Base-by-base conservation (phyloP, 345 rosid species). In the Boechera retrofracta region DNA sequence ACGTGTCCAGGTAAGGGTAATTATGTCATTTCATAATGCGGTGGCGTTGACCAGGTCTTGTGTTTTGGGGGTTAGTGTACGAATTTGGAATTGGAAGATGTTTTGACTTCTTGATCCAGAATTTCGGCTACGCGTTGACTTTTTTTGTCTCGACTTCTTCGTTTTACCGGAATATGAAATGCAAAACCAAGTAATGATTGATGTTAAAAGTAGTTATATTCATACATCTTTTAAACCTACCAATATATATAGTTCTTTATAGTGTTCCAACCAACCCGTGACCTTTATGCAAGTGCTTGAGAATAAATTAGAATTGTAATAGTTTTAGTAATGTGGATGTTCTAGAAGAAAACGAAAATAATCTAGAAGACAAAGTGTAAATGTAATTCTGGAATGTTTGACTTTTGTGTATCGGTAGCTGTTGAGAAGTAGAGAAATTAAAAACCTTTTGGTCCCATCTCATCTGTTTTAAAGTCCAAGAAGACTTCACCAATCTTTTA, bases 111-210 rank as follows among this genome's bases (percentile, higher is more conserved):
- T 6, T 65, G 12, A 78, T 66, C 66, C 11, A 63, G 6, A 16
- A 7, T 11, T 77, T 54, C 53, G 76, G 42, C 56, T 49, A 42
- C 69, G 77, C 64, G 77, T 66, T 78, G 81, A 78, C 77, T 77
- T 32, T 53, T 0, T 6, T 44, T 4, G 2, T 57, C 32, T 64
- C 51, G 31, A 24, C 24, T 47, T 56, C 5, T 56, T 56, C 6
- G 72, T 65, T n/a, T 42, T 10, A 64, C n/a, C 8, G 12, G 39
- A 18, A 32, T 54, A 53, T 54, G 35, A 41, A 39, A 18, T 21
- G 35, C 39, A 60, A 16, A 41, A 36, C 47, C 6, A 41, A 10
- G 21, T 67, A 21, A 39, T 69, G 0, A 7, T 41, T 32, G 13
- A 10, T 69, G 74, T 58, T 33, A 35, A 29, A 29, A 66, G 41